Conservation (phyloP, 2,329 filamentous ascomycete genomes). For the Microcyclospora pomicola region DNA sequence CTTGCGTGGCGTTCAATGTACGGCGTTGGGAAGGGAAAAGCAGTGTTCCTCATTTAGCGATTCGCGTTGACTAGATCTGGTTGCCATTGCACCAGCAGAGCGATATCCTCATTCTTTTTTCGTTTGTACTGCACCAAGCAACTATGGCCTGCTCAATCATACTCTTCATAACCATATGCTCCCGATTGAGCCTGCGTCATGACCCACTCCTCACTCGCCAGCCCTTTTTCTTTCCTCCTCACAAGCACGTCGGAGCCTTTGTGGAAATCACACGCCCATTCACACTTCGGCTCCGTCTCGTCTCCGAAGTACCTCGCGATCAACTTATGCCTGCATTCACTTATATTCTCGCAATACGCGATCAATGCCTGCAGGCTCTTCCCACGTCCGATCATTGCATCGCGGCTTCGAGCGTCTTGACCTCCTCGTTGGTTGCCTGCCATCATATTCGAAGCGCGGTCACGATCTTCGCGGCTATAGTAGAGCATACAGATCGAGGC, state of each 20-base stretch:
- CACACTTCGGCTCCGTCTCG: conserved; percentile 21
- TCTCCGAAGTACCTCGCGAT: conserved; percentile 73
- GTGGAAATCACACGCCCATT: conserved; percentile 37
- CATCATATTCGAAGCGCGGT: conserved; percentile 50
- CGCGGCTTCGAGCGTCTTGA: conserved; percentile 21
- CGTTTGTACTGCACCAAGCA: background rate
- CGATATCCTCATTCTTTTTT: too few species aligned
- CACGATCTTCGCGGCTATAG: conserved; percentile 76
- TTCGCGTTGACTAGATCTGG: too few species aligned
- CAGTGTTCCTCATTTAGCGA: too few species aligned
- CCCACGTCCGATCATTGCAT: conserved; percentile 27
- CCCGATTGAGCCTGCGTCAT: conserved; percentile 33
- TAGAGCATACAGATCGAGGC: conserved; percentile 80
- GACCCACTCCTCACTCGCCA: conserved; percentile 37
- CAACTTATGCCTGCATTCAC: conserved; percentile 57
- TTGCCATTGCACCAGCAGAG: too few species aligned
- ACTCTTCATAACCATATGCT: conserved; percentile 24
- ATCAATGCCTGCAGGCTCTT: conserved; percentile 45
- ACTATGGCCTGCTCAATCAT: conserved; percentile 12
- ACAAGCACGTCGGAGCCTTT: conserved; percentile 30
- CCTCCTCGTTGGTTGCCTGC: conserved; percentile 21
- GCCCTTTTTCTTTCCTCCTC: conserved; percentile 29
- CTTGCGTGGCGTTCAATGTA: background rate
- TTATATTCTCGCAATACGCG: conserved; percentile 66
- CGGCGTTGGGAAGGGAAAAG: background rate